Evolutionary conservation across 345 rosid species (phyloP), one percentile per base, ranked within the genome.

Genomic region (Salix exigua): DNA sequence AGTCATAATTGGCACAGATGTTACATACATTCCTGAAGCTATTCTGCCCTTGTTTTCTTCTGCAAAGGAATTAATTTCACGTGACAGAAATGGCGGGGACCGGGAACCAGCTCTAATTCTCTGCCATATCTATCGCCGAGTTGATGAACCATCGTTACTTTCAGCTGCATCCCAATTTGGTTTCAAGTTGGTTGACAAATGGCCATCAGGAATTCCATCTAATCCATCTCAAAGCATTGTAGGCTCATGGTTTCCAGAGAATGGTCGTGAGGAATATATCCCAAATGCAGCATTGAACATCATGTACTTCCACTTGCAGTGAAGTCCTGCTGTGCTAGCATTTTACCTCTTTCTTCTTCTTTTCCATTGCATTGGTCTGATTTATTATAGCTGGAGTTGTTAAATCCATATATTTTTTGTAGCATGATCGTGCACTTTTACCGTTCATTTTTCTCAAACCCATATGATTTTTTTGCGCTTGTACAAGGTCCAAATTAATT

Each of bases 1-100:
- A 10, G 89, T 93, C 76, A 88, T 95, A 44, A 85, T 95, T 16
- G 98, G 98, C 73, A 88, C 97, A 2, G 99, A 95, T 66, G 93
- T 91, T 62, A 89, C 98, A 4, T 93, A 90, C 73, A 61, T 88
- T 72, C 73, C 92, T 63, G 94, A 89, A 80, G 94, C 96, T 63
- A 83, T 89, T 71, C 53, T 83, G 60, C 92, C 96, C 5, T 84
- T 93, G 82, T 95, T 95, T 78, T 81, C 85, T 66, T 88, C 96
- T 13, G 98, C 97, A 53, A 91, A 83, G 78, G 86, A 90, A 77
- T 75, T 95, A 74, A 87, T 88, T 44, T 84, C 87, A 64, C 75
- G 66, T 0, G 75, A 73, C 44, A 48, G 46, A 61, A 73, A 72
- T 67, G 53, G 38, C 50, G 84, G 78, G 65, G 85, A 72, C 30